phyloP scores from a whole-genome alignment of 768 basidiomycete genomes.

The Leccinum disarticulatum region DNA sequence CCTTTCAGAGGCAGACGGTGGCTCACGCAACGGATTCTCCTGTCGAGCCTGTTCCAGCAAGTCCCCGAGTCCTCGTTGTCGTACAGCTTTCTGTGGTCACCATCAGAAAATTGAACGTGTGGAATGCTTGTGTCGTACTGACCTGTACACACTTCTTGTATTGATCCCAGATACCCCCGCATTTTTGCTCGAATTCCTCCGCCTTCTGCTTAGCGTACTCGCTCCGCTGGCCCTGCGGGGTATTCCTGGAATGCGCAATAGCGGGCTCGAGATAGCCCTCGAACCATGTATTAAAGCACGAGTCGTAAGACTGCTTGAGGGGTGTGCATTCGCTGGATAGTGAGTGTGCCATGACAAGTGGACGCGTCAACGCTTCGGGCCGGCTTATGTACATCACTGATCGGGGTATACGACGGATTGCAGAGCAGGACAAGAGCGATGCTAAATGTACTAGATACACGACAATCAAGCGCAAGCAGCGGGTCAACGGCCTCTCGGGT shows the following conservation, averaged over 20 bases:
- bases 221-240: conserved; percentile 45
- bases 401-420: conserved; percentile 1
- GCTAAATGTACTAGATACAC: conserved; percentile 18
- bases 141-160: conserved; percentile 88
- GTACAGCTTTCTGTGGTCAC: conserved; percentile 65
- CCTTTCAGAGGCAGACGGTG: conserved; percentile 35
- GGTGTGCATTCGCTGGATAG: conserved; percentile 85
- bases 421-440: conserved; percentile 5
- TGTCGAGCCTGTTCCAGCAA: conserved; percentile 77
- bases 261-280: conserved; percentile 93
- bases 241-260: conserved; percentile 42
- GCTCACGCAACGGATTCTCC: conserved; percentile 73
- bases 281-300: conserved; percentile 98
- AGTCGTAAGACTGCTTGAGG: conserved; percentile 85
- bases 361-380: not conserved
- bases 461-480: not conserved
- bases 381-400: conserved; percentile 19
- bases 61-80: conserved; percentile 71
- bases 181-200: conserved; percentile 82
- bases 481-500: conserved; percentile 25
- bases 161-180: conserved; percentile 77
- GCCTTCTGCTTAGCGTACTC: conserved; percentile 76
- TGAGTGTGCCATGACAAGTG: conserved; percentile 65
- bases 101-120: not conserved
- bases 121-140: conserved; percentile 22